phyloP scores from a whole-genome alignment of 306 rosid species.

The Cicer pinnatifidum region DNA sequence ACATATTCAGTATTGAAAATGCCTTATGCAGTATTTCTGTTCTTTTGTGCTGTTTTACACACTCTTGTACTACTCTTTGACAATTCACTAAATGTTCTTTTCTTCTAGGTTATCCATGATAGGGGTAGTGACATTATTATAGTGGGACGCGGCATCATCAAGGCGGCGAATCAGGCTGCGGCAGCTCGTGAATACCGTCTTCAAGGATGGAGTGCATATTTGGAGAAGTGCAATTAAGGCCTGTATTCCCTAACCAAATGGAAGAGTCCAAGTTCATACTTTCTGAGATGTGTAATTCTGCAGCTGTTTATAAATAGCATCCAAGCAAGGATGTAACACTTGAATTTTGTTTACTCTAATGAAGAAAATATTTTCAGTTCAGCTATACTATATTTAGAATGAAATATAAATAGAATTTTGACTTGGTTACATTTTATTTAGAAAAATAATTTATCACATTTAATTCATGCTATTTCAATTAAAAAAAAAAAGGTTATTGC shows the following conservation, averaged over 20 bases:
- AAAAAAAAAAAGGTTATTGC: no score
- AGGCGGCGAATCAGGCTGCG: constrained; percentile 67
- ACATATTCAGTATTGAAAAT: constrained; percentile 6
- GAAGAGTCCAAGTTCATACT: background rate
- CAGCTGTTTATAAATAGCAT: background rate
- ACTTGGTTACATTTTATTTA: no score
- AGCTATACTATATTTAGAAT: background rate
- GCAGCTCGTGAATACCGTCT: constrained; percentile 73
- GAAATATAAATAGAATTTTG: no score
- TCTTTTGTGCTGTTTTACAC: constrained; percentile 29
- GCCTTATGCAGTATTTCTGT: background rate
- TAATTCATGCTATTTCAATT: no score
- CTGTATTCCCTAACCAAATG: background rate
- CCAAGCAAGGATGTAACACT: background rate
- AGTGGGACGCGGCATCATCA: constrained; percentile 89
- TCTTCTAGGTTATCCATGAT: constrained; percentile 66
- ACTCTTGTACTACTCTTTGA: background rate
- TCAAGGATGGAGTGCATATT: constrained; percentile 87
- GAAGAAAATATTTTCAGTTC: constrained; percentile 24
- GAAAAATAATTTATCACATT: no score
- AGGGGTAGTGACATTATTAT: constrained; percentile 88
- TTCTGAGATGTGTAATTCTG: background rate
- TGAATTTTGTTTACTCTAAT: background rate
- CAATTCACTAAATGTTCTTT: constrained; percentile 38
- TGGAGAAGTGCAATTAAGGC: constrained; percentile 58